Base-by-base conservation (phyloP, 2,329 filamentous ascomycete species). In the Periconia sp. region DNA sequence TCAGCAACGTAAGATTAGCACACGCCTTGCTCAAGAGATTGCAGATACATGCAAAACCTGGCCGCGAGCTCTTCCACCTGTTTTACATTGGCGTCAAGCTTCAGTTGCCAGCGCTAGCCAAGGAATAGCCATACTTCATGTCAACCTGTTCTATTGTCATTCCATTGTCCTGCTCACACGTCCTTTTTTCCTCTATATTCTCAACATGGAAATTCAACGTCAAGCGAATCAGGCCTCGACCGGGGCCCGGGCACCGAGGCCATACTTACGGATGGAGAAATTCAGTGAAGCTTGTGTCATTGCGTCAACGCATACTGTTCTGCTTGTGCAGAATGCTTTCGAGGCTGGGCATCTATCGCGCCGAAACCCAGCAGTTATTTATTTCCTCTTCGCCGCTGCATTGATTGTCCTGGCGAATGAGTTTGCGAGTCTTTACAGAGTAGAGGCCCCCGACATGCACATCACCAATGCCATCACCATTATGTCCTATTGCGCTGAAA, bases 91-190 rank as follows among this genome's bases (percentile, higher is more conserved):
- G 75, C 75, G 76, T 41, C 77, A 79, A 51, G 77, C 80, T n/a
- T 72, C 74, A 6, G 71, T 73, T 31, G 74, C 72, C 2, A 70
- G 72, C 30, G 73, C 79, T n/a, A 75, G 76, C 18, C 76, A 83
- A 55, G 80, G 81, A 3, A 80, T 87, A 33, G 81, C 83, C 3
- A 80, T 85, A n/a, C 70, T 88, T 6, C 85, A 88, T 58, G 75
- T 82, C 53, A 85, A 86, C 54, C 73, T 88, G 20, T 74, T 87
- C 35, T 83, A 87, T 53, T 82, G 80, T 51, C 85, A 88, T 63
- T 83, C 84, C 0, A 79, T 87, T 41, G 80, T 88, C 23, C 75
- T 89, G 0, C 77, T 89, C 1, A 86, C 83, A 1, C 77, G 86
- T 27, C 85, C 86, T 0, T 88, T 88, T 65, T 85, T 88, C 53